These are phyloP conservation scores for Ailanthus altissimus DNA, from an alignment of 345 rosid genomes.

Conservation along the genomic window DNA sequence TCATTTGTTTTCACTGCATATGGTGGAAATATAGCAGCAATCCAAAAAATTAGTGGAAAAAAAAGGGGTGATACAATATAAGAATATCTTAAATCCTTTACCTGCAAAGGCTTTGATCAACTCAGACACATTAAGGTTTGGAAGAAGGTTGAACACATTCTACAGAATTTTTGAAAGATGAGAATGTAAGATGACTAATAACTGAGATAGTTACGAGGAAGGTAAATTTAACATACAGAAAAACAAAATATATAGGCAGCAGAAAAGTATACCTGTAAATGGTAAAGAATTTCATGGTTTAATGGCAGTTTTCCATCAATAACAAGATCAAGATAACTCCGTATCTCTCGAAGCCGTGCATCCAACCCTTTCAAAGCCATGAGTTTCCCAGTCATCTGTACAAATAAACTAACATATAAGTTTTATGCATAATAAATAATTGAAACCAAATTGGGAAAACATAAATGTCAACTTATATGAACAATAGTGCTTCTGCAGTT, in stretches of 20 bases:
- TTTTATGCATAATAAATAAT: not conserved
- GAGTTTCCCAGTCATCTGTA: constrained; percentile 72
- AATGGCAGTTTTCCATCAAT: constrained; percentile 70
- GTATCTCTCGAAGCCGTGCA: constrained; percentile 67
- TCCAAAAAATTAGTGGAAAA: constrained; percentile 4
- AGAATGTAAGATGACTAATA: not conserved
- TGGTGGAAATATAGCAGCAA: constrained; percentile 7
- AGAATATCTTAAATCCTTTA: constrained; percentile 13
- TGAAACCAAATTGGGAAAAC: not conserved
- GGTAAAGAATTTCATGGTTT: constrained; percentile 78
- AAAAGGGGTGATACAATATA: not conserved
- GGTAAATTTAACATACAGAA: not conserved
- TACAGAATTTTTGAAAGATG: constrained; percentile 20
- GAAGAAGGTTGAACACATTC: constrained; percentile 65
- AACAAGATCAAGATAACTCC: constrained; percentile 73
- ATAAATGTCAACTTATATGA: not conserved
- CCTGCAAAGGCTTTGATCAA: constrained; percentile 73
- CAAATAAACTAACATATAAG: not conserved
- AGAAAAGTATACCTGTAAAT: constrained; percentile 58
- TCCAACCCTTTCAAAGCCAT: constrained; percentile 80
- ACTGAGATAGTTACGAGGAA: not conserved
- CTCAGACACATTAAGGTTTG: constrained; percentile 72
- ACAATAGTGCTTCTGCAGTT: not conserved
- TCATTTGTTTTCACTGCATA: constrained; percentile 84
- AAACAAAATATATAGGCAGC: not conserved